Conservation (phyloP, 192 early-diverging fungal species). For the Coemansia sp. region DNA sequence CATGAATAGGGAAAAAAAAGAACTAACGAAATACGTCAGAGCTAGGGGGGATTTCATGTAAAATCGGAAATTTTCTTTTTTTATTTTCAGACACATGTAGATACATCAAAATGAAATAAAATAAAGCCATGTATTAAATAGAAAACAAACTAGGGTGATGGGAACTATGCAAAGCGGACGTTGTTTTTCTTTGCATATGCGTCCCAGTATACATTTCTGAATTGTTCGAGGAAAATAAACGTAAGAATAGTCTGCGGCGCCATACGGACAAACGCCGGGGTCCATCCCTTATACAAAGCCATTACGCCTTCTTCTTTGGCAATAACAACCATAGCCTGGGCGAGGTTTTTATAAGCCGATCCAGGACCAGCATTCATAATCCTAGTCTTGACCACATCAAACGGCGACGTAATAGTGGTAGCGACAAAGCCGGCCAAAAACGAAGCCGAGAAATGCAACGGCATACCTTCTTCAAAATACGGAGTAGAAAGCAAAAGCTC, state of each 20-base stretch:
- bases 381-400: slow-evolving; percentile 84
- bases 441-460: slow-evolving; percentile 69
- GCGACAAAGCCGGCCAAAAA: slow-evolving; percentile 74
- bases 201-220: slow-evolving; percentile 56
- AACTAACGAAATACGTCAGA: neutral
- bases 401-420: slow-evolving; percentile 73
- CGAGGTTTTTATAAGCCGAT: slow-evolving; percentile 30
- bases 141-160: no score
- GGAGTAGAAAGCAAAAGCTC: slow-evolving; percentile 61
- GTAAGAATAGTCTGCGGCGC: slow-evolving; percentile 85
- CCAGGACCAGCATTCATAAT: slow-evolving; percentile 71
- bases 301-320: slow-evolving; percentile 64
- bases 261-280: slow-evolving; percentile 76
- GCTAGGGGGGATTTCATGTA: neutral
- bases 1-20: neutral
- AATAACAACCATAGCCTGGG: slow-evolving; percentile 57
- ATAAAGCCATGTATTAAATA: neutral
- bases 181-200: slow-evolving; percentile 23
- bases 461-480: slow-evolving; percentile 64
- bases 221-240: slow-evolving; percentile 79
- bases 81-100: neutral
- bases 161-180: slow-evolving; percentile 32
- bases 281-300: slow-evolving; percentile 83
- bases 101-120: slow-evolving; percentile 3
- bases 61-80: neutral